Conservation (phyloP, 192 early-diverging fungal genomes). For the Backusella tuberculispora region DNA sequence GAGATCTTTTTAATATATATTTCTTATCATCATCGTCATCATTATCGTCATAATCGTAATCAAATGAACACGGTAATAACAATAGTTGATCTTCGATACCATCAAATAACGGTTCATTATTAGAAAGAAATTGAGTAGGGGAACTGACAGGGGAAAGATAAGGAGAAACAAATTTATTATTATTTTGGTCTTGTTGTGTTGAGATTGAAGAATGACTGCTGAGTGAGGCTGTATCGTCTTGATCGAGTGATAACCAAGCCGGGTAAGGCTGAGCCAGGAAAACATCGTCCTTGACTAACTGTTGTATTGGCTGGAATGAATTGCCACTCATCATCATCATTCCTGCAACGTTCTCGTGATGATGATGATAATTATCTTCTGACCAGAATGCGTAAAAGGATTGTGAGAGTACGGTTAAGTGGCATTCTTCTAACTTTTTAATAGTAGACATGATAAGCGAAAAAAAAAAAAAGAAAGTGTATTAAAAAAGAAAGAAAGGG, state of each 20-base stretch:
- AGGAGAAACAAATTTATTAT: neutral
- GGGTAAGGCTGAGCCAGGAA: conserved; percentile 21
- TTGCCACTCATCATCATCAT: neutral
- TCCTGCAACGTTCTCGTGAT: conserved; percentile 20
- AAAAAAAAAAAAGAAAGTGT: neutral
- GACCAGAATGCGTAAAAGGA: conserved; percentile 20
- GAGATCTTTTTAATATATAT: neutral
- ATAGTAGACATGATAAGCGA: neutral
- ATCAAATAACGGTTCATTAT: conserved; percentile 21
- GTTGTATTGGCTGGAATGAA: conserved; percentile 13
- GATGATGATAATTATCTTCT: neutral
- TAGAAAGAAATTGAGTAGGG: conserved; percentile 12
- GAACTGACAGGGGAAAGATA: conserved; percentile 24
- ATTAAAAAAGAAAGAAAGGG: neutral
- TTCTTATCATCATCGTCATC: neutral
- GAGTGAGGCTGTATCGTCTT: conserved; percentile 27
- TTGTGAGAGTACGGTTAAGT: neutral
- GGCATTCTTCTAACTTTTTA: neutral
- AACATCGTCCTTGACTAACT: conserved; percentile 26
- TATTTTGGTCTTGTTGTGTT: conserved; percentile 8
- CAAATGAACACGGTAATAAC: neutral
- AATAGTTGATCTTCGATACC: conserved; percentile 16
- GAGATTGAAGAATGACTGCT: conserved; percentile 22
- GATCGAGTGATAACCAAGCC: conserved; percentile 11
- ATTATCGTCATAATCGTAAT: neutral